A percentile compares a stretch with the other conserved stretches of the same genome.
phyloP scores from a whole-genome alignment of 2,329 filamentous ascomycete genomes.

The Arthrobotrys megalospora region DNA sequence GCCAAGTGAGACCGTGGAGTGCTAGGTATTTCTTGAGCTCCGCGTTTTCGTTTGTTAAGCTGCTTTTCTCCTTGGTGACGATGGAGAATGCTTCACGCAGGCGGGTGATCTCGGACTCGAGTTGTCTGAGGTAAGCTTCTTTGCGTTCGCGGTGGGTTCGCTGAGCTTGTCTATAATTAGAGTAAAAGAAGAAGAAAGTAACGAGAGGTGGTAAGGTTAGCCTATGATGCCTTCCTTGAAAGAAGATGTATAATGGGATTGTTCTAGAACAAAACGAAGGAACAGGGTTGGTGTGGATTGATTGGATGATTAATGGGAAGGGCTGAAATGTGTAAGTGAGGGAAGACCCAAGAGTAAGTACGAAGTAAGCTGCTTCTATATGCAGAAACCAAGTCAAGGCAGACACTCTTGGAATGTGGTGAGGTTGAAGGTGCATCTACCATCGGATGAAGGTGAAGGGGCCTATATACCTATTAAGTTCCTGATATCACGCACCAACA shows the following conservation, averaged over 20 bases:
- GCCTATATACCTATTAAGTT: constrained; percentile 61
- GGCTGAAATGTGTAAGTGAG: constrained; percentile 26
- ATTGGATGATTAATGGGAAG: constrained; percentile 24
- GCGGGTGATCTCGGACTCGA: constrained; percentile 91
- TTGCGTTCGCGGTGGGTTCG: constrained; percentile 97
- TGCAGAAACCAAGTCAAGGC: constrained; percentile 46
- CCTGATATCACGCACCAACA: constrained; percentile 37
- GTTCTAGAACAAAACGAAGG: constrained; percentile 51
- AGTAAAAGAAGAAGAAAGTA: constrained; percentile 43
- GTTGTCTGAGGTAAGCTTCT: constrained; percentile 92
- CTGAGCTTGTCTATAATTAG: constrained; percentile 87
- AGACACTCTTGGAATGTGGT: constrained; percentile 56
- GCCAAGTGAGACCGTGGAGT: constrained; percentile 74
- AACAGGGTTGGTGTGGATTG: constrained; percentile 43
- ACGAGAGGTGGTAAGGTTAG: constrained; percentile 45
- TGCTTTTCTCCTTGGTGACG: constrained; percentile 81
- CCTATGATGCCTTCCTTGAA: constrained; percentile 46
- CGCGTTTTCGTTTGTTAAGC: constrained; percentile 82
- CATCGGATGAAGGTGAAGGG: constrained; percentile 41
- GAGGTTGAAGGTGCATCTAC: constrained; percentile 40
- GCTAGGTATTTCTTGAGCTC: constrained; percentile 77
- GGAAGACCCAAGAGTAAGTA: constrained; percentile 36
- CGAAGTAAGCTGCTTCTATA: constrained; percentile 34
- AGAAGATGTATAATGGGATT: neutral
- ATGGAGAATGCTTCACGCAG: constrained; percentile 87